A percentile compares a stretch with the other conserved stretches of the same genome.
These are phyloP conservation scores for Cenchrus americanus DNA, from an alignment of 176 grass and related monocot species.

Conservation along the genomic window DNA sequence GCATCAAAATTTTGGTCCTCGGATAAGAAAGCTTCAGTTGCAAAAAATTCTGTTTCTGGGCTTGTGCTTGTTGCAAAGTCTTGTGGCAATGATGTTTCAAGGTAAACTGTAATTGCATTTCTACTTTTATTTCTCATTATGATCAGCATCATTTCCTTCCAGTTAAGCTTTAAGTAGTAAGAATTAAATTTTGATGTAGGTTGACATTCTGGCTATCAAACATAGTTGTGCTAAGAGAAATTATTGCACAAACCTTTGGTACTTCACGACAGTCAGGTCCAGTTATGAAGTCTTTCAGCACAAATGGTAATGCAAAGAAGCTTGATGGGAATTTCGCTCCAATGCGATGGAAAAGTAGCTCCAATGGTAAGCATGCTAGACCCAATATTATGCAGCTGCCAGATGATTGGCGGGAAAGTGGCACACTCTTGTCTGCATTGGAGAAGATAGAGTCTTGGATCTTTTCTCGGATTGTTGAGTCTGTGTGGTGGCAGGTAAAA, in stretches of 20 bases:
- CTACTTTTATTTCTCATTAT: conserved; percentile 24
- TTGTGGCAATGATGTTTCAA: conserved; percentile 85
- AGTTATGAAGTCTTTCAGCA: conserved; percentile 42
- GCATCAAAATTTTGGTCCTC: conserved; percentile 77
- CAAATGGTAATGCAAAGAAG: conserved; percentile 52
- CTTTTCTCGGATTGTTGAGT: conserved; percentile 87
- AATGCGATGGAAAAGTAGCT: conserved; percentile 52
- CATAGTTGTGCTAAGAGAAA: conserved; percentile 80
- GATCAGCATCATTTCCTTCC: conserved; percentile 21
- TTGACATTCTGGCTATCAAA: conserved; percentile 98
- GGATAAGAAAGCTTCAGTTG: conserved; percentile 66
- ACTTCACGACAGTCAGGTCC: conserved; percentile 43
- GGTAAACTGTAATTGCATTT: conserved; percentile 45
- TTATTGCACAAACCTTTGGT: conserved; percentile 70
- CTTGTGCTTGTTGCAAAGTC: conserved; percentile 86
- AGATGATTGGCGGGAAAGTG: conserved; percentile 76
- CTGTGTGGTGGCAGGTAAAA: conserved; percentile 99
- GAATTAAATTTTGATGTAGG: conserved; percentile 55
- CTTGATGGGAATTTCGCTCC: conserved; percentile 28
- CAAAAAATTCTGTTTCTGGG: conserved; percentile 70
- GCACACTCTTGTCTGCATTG: conserved; percentile 60
- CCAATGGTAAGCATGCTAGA: conserved; percentile 48
- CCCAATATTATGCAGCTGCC: conserved; percentile 47
- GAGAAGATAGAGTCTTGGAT: conserved; percentile 96
- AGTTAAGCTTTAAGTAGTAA: conserved; percentile 30